Percentiles rank a stretch among this genome's conserved stretches.
These are phyloP conservation scores for Rhizoctonia solani DNA, from an alignment of 1,284 basidiomycete genomes.

Conservation along the genomic window DNA sequence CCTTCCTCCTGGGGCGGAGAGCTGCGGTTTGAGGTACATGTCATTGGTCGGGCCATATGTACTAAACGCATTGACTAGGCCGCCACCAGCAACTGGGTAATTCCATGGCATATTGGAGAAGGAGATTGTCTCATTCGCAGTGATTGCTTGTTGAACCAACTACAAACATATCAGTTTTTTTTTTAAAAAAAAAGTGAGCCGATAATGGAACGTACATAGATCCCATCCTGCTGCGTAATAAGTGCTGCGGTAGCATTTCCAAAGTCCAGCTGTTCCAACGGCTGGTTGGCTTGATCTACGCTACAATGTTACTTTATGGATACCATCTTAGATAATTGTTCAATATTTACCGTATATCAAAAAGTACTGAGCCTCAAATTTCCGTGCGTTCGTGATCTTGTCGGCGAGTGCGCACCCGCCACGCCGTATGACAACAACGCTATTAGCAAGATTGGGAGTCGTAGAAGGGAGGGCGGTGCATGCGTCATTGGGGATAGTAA, in stretches of 20 bases:
- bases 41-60: constrained; percentile 65
- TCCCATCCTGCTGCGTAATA: constrained; percentile 38
- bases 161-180: no score
- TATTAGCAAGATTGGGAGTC: constrained; percentile 57
- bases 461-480: constrained; percentile 57
- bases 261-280: constrained; percentile 5
- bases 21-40: constrained; percentile 59
- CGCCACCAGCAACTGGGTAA: constrained; percentile 54
- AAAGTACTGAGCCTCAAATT: constrained; percentile 49
- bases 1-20: constrained; percentile 65
- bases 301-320: constrained; percentile 20
- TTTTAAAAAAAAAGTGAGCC: no score
- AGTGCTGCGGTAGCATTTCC: constrained; percentile 35
- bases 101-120: constrained; percentile 51
- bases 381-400: constrained; percentile 55
- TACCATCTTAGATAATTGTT: constrained; percentile 23
- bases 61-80: constrained; percentile 60
- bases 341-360: constrained; percentile 52
- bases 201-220: constrained; percentile 48
- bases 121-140: constrained; percentile 45
- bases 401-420: constrained; percentile 57
- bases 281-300: constrained; percentile 31
- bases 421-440: constrained; percentile 56
- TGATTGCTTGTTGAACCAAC: no score
- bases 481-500: constrained; percentile 52